Evolutionary conservation across 2,329 filamentous ascomycete species (phyloP), one percentile per base, ranked within the genome.

Genomic region (Ophiocordyceps camponoti-rufipedis): DNA sequence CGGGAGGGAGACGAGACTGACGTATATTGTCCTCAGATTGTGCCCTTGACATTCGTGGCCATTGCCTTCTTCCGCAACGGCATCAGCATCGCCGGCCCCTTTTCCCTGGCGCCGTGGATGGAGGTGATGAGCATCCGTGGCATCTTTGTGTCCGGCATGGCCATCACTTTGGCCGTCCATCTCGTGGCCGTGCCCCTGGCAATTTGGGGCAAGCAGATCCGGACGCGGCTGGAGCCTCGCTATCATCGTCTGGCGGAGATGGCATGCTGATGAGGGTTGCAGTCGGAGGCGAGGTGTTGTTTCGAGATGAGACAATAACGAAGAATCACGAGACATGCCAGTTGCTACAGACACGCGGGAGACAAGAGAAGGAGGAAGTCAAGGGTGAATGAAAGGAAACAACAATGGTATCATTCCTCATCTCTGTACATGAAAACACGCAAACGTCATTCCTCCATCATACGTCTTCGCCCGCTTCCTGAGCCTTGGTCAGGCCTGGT

Each of bases 41-140:
- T 46, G 4, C 43, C 43, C 13, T 44, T 58, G 39, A 52, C 59
- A 0, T 59, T 62, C 6, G 56, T 61, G 2, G 55, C 53, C 0
- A 49, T 62, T 4, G 51, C 58, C 1, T 61, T 62, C 18, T 42
- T 59, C 8, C 58, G 59, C 11, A 61, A 62, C 18, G 53, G 52
- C 2, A 39, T 57, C 12, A 55, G 55, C 0, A 54, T 61, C 8
- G 54, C 52, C 1, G 40, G 60, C 1, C 53, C 56, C 0, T 62
- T 60, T 10, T 50, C 53, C 1, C 48, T 62, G 0, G 52, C 53
- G 0, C 55, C 57, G 0, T 61, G 60, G 60, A 54, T 60, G 49
- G 47, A 47, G 1, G 48, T 28, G 0, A 60, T 62, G 56, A 55
- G 60, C 2, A 45, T 62, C 1, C 49, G 45, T 0, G 54, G 55